A percentile compares a stretch with the other conserved stretches of the same genome.
Evolutionary conservation across 2,329 filamentous ascomycete genomes (phyloP).

Genomic region (Alternaria sp.): DNA sequence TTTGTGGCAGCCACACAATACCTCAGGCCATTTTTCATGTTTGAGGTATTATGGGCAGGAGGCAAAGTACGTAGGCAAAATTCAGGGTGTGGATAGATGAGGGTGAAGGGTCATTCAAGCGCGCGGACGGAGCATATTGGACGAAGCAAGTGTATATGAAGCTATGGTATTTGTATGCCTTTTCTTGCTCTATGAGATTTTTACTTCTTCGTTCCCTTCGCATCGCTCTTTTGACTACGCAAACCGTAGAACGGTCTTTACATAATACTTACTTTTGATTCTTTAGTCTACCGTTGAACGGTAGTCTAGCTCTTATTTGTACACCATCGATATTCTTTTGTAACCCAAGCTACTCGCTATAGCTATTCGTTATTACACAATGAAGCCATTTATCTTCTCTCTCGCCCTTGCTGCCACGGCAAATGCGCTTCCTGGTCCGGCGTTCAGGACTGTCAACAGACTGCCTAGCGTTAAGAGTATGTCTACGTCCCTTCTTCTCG

Average conservation of each 20-base stretch:
- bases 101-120: conserved; percentile 3
- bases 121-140: conserved; percentile 1
- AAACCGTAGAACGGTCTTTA: conserved; percentile 40
- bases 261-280: conserved; percentile 26
- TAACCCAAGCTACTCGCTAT: background rate
- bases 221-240: conserved; percentile 29
- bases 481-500: background rate
- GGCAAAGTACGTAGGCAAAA: conserved; percentile 2
- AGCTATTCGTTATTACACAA: conserved; percentile 14
- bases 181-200: conserved; percentile 1
- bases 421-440: conserved; percentile 27
- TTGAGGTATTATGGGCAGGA: conserved; percentile 13
- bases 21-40: conserved; percentile 13
- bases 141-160: conserved; percentile 9
- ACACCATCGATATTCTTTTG: conserved; percentile 6
- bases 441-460: conserved; percentile 14
- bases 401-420: conserved; percentile 24
- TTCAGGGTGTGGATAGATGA: conserved; percentile 14
- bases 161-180: background rate
- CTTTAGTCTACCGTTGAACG: conserved; percentile 35
- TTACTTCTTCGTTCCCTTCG: conserved; percentile 17
- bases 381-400: conserved; percentile 29
- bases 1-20: conserved; percentile 22
- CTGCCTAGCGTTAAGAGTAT: conserved; percentile 14
- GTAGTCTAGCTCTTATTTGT: conserved; percentile 19